Evolutionary conservation across 1,284 basidiomycete species (phyloP), one percentile per base, ranked within the genome.

Genomic region (Peniophora sp.): DNA sequence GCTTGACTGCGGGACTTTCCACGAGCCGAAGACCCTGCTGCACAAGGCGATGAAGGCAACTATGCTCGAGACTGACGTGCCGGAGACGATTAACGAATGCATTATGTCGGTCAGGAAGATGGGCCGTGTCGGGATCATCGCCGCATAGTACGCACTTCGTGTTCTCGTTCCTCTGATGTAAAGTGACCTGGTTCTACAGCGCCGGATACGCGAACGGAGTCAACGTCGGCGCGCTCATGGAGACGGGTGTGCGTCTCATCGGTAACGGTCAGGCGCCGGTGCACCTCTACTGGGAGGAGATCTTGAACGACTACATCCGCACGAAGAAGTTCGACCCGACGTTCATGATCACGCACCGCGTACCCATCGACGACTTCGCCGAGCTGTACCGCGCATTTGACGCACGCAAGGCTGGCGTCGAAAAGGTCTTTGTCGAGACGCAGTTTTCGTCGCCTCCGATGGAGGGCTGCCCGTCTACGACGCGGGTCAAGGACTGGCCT

Each of bases 171-270:
- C 27, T 6, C 27, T 32, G 27, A 32, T 32, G 27, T 5, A 12
- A 32, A 6, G 27, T 32, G n/a, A n/a, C n/a, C n/a, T n/a, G n/a
- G n/a, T n/a, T n/a, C n/a, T 20, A 8, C 38, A 41, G 38, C 60
- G 69, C 74, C 3, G 81, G 79, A 0, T 82, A 74, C 64, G 78
- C 81, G 24, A 85, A 86, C 62, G 75, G 78, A 48, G 79, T 90
- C 66, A 85, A 87, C 63, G 77, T 88, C 46, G 84, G 84, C 2
- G 82, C 86, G 0, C 60, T 91, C 46, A 90, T 91, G 87, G 85
- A 91, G 71, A 87, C 86, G 65, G 81, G 81, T 1, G 67, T 85
- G 17, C 69, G 83, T 55, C 69, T 86, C 49, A 83, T 86, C 58
- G 83, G 83, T 2, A 84, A 85, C 57, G 83, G 84, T 1, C 81